Conservation (phyloP, 495 filamentous ascomycete genomes). For the Hypoxylon subgilvum region DNA sequence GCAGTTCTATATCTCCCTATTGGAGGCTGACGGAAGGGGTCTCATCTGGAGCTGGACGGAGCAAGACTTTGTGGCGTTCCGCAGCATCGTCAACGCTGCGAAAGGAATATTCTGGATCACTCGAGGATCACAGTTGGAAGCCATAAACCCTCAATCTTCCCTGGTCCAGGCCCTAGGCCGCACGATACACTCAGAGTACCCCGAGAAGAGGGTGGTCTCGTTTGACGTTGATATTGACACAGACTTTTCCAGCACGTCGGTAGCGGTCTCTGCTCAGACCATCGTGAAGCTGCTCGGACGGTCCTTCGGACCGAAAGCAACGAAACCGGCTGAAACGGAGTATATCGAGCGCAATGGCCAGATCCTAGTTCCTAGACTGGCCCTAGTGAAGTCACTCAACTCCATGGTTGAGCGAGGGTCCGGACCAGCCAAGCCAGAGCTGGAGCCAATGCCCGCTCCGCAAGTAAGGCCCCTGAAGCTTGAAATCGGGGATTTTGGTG, state of each 20-base stretch:
- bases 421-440: slow-evolving; percentile 2
- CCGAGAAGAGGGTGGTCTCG: slow-evolving; percentile 32
- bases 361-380: slow-evolving; percentile 39
- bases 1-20: slow-evolving; percentile 34
- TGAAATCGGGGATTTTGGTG: slow-evolving; percentile 18
- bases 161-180: slow-evolving; percentile 35
- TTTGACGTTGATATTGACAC: slow-evolving; percentile 30
- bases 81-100: slow-evolving; percentile 10
- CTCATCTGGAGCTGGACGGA: slow-evolving; percentile 37
- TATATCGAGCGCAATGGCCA: slow-evolving; percentile 34
- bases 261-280: slow-evolving; percentile 22
- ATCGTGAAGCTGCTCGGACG: slow-evolving; percentile 62
- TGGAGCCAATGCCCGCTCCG: slow-evolving; percentile 14
- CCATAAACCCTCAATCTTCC: slow-evolving; percentile 24
- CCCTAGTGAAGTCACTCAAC: slow-evolving; percentile 30
- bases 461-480: slow-evolving; percentile 25
- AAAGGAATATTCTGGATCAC: slow-evolving; percentile 41
- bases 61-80: slow-evolving; percentile 26
- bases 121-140: slow-evolving; percentile 31
- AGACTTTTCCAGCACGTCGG: not conserved
- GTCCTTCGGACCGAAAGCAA: slow-evolving; percentile 50
- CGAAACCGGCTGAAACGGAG: slow-evolving; percentile 31
- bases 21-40: slow-evolving; percentile 26
- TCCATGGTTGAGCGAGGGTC: slow-evolving; percentile 33
- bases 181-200: slow-evolving; percentile 41